Conservation (phyloP, 306 rosid genomes). For the Quercus glauca region DNA sequence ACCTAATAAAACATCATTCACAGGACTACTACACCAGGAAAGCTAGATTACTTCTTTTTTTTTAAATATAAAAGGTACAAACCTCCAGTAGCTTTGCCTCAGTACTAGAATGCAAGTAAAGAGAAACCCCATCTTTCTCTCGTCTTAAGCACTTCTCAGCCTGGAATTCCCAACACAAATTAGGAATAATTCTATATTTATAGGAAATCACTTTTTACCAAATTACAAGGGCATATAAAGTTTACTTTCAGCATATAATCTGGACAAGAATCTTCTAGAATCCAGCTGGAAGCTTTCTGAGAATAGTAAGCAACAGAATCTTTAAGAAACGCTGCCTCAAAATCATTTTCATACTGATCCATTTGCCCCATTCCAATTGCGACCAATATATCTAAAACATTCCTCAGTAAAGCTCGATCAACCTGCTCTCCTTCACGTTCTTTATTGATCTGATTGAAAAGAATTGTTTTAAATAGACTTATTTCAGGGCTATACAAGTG, state of each 20-base stretch:
- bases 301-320: constrained; percentile 43
- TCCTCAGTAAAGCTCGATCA: constrained; percentile 51
- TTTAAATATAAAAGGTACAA: background rate
- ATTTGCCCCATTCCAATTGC: constrained; percentile 58
- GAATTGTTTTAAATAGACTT: background rate
- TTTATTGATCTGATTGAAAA: constrained; percentile 42
- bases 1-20: background rate
- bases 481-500: background rate
- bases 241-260: constrained; percentile 53
- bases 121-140: constrained; percentile 44
- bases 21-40: background rate
- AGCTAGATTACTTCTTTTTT: background rate
- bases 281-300: constrained; percentile 55
- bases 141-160: constrained; percentile 47
- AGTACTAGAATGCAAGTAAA: constrained; percentile 40
- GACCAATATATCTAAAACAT: constrained; percentile 48
- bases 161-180: constrained; percentile 21
- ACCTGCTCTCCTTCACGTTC: constrained; percentile 63
- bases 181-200: background rate
- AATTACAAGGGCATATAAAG: background rate
- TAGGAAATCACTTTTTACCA: background rate
- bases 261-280: constrained; percentile 49
- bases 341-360: constrained; percentile 49
- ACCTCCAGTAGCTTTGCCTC: constrained; percentile 46
- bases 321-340: constrained; percentile 49